Conservation (phyloP, 352 stramenopile genomes). For the Pythium guiyangense region DNA sequence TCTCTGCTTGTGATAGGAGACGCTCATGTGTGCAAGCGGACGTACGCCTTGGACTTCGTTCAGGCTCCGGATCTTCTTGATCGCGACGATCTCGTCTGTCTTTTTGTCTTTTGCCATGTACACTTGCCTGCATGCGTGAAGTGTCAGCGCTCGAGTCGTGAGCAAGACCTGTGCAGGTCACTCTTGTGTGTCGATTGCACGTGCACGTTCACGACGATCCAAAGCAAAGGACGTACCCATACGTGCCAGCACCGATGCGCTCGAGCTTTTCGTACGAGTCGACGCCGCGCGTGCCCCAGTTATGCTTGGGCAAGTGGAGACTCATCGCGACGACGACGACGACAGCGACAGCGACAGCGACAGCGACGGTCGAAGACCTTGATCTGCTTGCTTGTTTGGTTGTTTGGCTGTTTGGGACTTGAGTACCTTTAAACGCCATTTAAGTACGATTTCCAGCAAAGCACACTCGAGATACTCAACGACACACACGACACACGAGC, state of each 20-base stretch:
- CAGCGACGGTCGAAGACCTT: no score
- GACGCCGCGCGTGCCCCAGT: slow-evolving; percentile 80
- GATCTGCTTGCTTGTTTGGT: no score
- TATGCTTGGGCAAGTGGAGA: slow-evolving; percentile 80
- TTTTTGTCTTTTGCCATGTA: slow-evolving; percentile 88
- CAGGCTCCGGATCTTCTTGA: slow-evolving; percentile 89
- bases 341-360: no score
- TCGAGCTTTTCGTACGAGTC: slow-evolving; percentile 88
- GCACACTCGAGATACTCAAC: no score
- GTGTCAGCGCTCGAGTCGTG: no score
- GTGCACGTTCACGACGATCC: no score
- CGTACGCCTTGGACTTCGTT: slow-evolving; percentile 87
- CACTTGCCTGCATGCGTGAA: slow-evolving; percentile 72
- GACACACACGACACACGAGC: background rate
- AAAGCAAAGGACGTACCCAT: slow-evolving; percentile 61
- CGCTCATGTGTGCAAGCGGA: no score
- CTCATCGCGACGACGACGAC: slow-evolving; percentile 67
- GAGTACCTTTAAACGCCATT: no score
- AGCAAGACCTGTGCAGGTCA: no score
- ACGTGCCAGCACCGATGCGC: slow-evolving; percentile 84
- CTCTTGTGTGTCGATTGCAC: no score
- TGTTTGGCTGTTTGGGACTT: background rate
- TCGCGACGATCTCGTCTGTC: slow-evolving; percentile 82
- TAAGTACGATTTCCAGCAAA: slow-evolving; percentile 5
- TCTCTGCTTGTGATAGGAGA: no score